Evolutionary conservation across 352 stramenopile genomes (phyloP).

Genomic region (Phytophthora melonis): DNA sequence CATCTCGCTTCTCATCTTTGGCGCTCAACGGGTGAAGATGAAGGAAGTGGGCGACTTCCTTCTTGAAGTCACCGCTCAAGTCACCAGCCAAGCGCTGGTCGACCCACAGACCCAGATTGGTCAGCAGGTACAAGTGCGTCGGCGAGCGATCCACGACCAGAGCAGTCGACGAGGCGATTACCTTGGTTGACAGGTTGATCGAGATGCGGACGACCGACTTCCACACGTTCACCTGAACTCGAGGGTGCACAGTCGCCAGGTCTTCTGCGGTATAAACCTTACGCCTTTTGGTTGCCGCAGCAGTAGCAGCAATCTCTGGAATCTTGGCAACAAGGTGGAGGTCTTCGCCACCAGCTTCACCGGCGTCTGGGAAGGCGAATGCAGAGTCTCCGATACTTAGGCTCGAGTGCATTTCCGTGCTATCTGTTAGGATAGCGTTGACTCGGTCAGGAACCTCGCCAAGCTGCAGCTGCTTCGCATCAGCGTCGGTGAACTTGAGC

Average conservation of each 20-base stretch:
- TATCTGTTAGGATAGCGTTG: not conserved
- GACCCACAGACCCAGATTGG: conserved; percentile 4
- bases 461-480: not conserved
- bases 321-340: not conserved
- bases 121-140: conserved; percentile 11
- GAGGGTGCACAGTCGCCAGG: conserved; percentile 31
- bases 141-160: conserved; percentile 10
- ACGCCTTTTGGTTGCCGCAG: not conserved
- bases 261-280: conserved; percentile 16
- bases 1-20: not conserved
- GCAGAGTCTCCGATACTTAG: not conserved
- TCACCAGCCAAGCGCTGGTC: not conserved
- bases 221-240: conserved; percentile 41
- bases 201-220: conserved; percentile 25
- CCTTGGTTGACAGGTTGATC: not conserved
- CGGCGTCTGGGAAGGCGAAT: not conserved
- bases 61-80: conserved; percentile 9
- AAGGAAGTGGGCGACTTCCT: not conserved
- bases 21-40: no score
- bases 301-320: not conserved
- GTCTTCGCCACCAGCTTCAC: not conserved
- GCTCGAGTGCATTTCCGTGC: not conserved
- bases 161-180: not conserved
- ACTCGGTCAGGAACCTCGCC: not conserved
- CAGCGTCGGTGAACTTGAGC: not conserved